These are phyloP conservation scores for Hymenoscyphus repandus DNA, from an alignment of 2,329 filamentous ascomycete genomes.

Conservation along the genomic window DNA sequence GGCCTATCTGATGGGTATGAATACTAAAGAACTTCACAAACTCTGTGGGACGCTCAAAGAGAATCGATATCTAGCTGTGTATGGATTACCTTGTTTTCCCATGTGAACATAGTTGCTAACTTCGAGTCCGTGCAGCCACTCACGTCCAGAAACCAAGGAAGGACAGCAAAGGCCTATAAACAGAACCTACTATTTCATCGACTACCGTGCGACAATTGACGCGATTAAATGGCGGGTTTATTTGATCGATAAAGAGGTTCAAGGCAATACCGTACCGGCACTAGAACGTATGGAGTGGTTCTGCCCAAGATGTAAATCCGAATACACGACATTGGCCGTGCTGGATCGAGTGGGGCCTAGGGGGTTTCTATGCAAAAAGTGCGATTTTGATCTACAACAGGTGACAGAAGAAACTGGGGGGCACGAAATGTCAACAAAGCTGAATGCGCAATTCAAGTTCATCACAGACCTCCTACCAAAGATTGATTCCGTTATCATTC, in stretches of 20 bases:
- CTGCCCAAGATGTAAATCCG: slow-evolving; percentile 73
- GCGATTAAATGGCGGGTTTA: slow-evolving; percentile 94
- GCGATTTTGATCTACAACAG: slow-evolving; percentile 58
- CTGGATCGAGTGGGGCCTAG: slow-evolving; percentile 62
- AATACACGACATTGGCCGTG: slow-evolving; percentile 88
- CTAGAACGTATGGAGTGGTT: slow-evolving; percentile 89
- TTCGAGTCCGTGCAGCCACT: slow-evolving; percentile 41
- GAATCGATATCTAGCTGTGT: slow-evolving; percentile 80
- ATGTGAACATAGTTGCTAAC: background rate
- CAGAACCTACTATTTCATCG: slow-evolving; percentile 94
- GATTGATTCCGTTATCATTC: slow-evolving; percentile 70
- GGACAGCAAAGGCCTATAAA: slow-evolving; percentile 77
- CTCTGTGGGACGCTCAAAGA: slow-evolving; percentile 80
- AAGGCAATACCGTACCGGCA: slow-evolving; percentile 73
- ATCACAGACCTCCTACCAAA: slow-evolving; percentile 70
- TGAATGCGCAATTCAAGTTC: slow-evolving; percentile 76
- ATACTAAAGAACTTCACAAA: slow-evolving; percentile 87
- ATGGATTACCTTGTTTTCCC: slow-evolving; percentile 32
- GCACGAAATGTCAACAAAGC: slow-evolving; percentile 64
- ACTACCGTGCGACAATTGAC: slow-evolving; percentile 90
- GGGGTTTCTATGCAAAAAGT: slow-evolving; percentile 82
- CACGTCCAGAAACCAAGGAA: slow-evolving; percentile 71
- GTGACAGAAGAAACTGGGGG: slow-evolving; percentile 65
- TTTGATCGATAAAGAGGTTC: slow-evolving; percentile 81
- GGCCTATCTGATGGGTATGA: slow-evolving; percentile 79